Evolutionary conservation across 805 yeast species (phyloP).

Genomic region (Hanseniaspora occidentalis): DNA sequence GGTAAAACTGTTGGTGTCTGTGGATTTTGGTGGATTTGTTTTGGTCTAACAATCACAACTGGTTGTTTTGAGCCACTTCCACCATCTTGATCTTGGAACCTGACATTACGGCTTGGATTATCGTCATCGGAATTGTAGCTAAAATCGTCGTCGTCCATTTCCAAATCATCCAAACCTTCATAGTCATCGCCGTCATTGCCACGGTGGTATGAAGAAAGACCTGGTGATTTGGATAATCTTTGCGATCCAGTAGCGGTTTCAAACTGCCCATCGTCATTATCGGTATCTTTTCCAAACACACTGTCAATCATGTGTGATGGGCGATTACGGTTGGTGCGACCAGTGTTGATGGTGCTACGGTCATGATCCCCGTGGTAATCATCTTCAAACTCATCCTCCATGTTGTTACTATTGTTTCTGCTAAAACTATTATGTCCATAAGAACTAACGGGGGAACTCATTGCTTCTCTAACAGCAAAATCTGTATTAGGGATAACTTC

Average conservation of each 20-base stretch:
- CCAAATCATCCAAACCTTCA: background rate
- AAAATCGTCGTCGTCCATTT: background rate
- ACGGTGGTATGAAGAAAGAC: background rate
- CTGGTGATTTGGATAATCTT: background rate
- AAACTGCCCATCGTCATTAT: background rate
- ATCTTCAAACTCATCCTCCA: background rate
- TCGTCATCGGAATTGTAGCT: background rate
- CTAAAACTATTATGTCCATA: background rate
- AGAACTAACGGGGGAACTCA: background rate
- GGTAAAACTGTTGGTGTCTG: constrained; percentile 27
- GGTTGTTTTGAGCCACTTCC: background rate
- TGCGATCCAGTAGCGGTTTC: background rate
- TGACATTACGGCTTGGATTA: background rate
- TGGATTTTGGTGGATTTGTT: constrained; percentile 26
- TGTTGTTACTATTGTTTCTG: background rate
- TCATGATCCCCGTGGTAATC: background rate
- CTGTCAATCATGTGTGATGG: background rate
- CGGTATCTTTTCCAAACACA: background rate
- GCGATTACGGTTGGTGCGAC: background rate
- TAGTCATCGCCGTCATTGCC: background rate
- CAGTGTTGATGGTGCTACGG: background rate
- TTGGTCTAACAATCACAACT: constrained; percentile 24
- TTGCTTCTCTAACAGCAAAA: background rate
- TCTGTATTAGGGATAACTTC: background rate
- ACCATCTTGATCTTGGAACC: background rate